Evolutionary conservation across 2,329 filamentous ascomycete genomes (phyloP), one percentile per base, ranked within the genome.

Genomic region (Trichoderma afroharzianum): DNA sequence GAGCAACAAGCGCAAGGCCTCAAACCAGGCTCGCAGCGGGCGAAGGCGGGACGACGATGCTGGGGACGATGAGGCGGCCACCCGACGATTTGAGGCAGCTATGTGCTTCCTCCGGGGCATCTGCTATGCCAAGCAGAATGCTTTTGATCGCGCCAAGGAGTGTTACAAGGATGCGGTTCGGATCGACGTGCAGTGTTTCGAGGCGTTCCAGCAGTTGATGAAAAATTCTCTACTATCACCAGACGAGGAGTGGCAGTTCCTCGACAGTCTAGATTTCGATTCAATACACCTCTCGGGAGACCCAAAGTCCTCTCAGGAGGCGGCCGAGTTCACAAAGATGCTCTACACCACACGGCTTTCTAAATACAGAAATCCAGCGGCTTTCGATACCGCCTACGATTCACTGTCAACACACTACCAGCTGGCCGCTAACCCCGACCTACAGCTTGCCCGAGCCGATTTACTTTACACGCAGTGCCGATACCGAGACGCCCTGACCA

Each of bases 151-250:
- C 39, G 96, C 96, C 67, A 98, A 98, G 81, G 95, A 98, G 77
- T 98, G 96, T 83, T 99, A 98, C 86, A 98, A 98, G 83, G 94
- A 97, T 77, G 96, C 96, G 2, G 94, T 98, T 59, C 90, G 93
- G 73, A 98, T 99, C 78, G 96, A 99, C 79, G 95, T 98, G 4
- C 95, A 97, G 81, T 99, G 96, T 82, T 98, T 97, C 79, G 96
- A 99, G 82, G 96, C 96, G 0, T 98, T 99, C 79, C 95, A 98
- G 77, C 95, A 98, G 83, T 88, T 99, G 70, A 98, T 98, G 91
- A 94, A 94, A 83, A 99, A 99, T 83, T 93, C 93, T 24, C 87
- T 99, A 73, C 92, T 99, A 89, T 90, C 89, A 62, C 94, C 95
- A 0, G 91, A 93, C 43, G 95, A 98, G 81, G 95, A 98, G 79